These are phyloP conservation scores for Diplodia mutila DNA, from an alignment of 2,329 filamentous ascomycete genomes.

Conservation along the genomic window DNA sequence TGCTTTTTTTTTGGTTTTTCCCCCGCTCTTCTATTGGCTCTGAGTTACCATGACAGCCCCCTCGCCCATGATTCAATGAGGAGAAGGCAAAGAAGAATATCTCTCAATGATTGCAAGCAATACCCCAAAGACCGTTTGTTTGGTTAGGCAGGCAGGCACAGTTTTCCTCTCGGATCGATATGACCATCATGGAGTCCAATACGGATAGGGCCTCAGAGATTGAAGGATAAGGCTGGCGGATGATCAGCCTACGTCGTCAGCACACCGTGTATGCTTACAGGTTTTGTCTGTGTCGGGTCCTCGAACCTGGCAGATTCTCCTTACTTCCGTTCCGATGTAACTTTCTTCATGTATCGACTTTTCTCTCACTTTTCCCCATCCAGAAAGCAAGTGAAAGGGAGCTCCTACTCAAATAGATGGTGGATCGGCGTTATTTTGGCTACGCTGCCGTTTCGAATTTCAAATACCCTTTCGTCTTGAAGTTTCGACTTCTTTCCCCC, in stretches of 20 bases:
- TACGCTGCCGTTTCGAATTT: conserved; percentile 1
- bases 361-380: background rate
- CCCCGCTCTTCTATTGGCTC: background rate
- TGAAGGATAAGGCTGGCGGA: background rate
- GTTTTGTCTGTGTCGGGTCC: background rate
- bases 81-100: conserved; percentile 18
- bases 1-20: background rate
- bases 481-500: background rate
- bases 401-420: conserved; percentile 9
- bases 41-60: conserved; percentile 7
- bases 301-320: background rate
- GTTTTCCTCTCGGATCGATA: conserved; percentile 10
- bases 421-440: conserved; percentile 11
- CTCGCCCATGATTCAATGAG: conserved; percentile 10
- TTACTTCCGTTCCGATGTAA: conserved; percentile 1
- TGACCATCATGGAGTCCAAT: conserved; percentile 13
- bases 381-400: conserved; percentile 1
- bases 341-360: background rate
- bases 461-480: conserved; percentile 4
- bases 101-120: conserved; percentile 22
- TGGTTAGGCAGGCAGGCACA: conserved; percentile 16
- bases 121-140: conserved; percentile 21
- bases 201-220: conserved; percentile 4
- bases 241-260: background rate
- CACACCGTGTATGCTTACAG: conserved; percentile 6